Evolutionary conservation across 2,329 filamentous ascomycete species (phyloP), one percentile per base, ranked within the genome.

Genomic region (Fusarium ramigenum): DNA sequence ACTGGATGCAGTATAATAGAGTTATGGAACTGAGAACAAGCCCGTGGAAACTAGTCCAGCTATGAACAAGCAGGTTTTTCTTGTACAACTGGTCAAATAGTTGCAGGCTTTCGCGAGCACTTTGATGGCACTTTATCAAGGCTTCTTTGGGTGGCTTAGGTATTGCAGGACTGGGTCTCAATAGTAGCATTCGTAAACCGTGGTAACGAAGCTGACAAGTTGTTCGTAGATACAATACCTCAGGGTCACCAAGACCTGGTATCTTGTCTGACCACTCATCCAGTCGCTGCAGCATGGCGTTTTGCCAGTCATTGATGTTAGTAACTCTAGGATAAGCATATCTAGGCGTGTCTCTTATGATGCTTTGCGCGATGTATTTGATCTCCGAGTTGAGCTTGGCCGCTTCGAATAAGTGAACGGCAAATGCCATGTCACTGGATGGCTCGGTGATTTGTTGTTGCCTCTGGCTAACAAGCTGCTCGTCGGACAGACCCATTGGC

Each of bases 281-380:
- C 3, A 89, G 77, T 9, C 80, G 80, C 4, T 72, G 67, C 0
- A 85, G 73, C 71, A 87, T 83, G 12, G 80, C 81, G 4, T 69
- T 76, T 59, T 88, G 86, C 87, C 87, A 89, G 4, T 79, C 74
- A 21, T 81, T 72, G 7, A 87, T 83, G 49, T 87, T 82, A 12
- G 81, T 79, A 3, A 87, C 79, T 4, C 82, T 79, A 1, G 87
- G 87, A 43, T 85, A 87, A 1, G 87, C 85, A 59, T 88, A 88
- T 11, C 78, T 77, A 0, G 87, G 87, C 0, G 82, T 80, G 9
- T 83, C 81, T 30, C 84, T 81, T n/a, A 83, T 82, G 59, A 89
- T 83, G 59, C 87, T 88, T 60, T 89, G 87, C 40, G 86, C 84
- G 6, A 89, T 81, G 53, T 88, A 88, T 77, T 89, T 89, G n/a